These are phyloP conservation scores for Coniochaeta prunicola DNA, from an alignment of 2,329 filamentous ascomycete genomes.

Conservation along the genomic window DNA sequence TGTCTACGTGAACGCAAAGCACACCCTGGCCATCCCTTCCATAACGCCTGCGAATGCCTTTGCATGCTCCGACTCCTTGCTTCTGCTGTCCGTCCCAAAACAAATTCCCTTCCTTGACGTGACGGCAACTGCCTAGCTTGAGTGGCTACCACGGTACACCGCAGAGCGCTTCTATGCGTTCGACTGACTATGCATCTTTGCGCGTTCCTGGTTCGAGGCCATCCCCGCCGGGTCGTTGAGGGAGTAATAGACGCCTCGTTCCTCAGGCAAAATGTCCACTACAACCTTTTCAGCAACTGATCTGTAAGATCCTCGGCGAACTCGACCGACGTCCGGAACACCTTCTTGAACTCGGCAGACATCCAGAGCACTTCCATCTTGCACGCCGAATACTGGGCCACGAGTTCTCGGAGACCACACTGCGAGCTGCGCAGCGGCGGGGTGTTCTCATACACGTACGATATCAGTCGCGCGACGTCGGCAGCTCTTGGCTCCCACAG, in stretches of 20 bases:
- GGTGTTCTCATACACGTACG: constrained; percentile 22
- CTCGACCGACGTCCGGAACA: not conserved
- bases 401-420: constrained; percentile 7
- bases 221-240: no score
- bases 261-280: not conserved
- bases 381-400: constrained; percentile 9
- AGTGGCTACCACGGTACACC: no score
- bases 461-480: constrained; percentile 23
- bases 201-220: no score
- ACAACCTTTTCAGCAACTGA: not conserved
- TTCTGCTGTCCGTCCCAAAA: no score
- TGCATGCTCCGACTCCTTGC: not conserved
- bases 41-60: not conserved
- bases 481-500: constrained; percentile 17
- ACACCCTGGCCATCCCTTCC: not conserved
- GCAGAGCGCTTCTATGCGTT: no score
- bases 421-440: constrained; percentile 14
- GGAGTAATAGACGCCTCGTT: no score
- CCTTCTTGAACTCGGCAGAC: not conserved
- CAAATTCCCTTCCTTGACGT: no score
- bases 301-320: not conserved
- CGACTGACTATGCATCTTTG: no score
- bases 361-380: constrained; percentile 10
- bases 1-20: not conserved
- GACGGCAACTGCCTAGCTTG: no score